A percentile compares a stretch with the other conserved stretches of the same genome.
phyloP scores from a whole-genome alignment of 202 grass and related monocot species.

The Cymbopogon flexuosus region DNA sequence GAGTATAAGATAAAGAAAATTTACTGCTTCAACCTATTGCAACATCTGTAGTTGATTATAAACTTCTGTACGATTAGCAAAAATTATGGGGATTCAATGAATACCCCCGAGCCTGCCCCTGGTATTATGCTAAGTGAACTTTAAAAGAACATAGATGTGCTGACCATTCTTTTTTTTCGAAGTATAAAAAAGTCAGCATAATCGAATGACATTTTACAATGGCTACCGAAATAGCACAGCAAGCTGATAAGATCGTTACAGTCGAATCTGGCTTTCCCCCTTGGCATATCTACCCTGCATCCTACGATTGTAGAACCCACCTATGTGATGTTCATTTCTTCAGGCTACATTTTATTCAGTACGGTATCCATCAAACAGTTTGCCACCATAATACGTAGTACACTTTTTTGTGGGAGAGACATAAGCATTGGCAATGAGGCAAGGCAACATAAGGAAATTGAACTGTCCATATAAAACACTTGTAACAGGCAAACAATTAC shows the following conservation, averaged over 20 bases:
- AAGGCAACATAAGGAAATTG: not conserved
- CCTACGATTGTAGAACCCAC: not conserved
- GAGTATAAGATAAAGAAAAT: too few species aligned
- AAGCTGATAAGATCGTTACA: not conserved
- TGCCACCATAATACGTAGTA: too few species aligned
- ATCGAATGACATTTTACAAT: not conserved
- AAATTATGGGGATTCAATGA: not conserved
- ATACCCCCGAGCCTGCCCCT: too few species aligned
- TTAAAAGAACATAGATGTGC: not conserved
- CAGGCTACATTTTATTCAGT: not conserved
- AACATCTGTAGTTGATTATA: not conserved
- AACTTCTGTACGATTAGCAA: not conserved
- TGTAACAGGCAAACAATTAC: not conserved
- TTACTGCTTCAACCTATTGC: not conserved
- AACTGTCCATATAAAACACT: not conserved
- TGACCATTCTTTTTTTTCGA: not conserved
- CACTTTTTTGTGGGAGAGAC: too few species aligned
- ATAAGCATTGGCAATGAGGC: not conserved
- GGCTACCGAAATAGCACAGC: not conserved
- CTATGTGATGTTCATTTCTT: not conserved
- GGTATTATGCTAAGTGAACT: not conserved
- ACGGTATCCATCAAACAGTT: not conserved
- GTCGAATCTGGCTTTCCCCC: not conserved
- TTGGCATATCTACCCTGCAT: not conserved
- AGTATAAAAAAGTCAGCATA: not conserved